Conservation (phyloP, 148 eudicot genomes). For the Chenopodium album region DNA sequence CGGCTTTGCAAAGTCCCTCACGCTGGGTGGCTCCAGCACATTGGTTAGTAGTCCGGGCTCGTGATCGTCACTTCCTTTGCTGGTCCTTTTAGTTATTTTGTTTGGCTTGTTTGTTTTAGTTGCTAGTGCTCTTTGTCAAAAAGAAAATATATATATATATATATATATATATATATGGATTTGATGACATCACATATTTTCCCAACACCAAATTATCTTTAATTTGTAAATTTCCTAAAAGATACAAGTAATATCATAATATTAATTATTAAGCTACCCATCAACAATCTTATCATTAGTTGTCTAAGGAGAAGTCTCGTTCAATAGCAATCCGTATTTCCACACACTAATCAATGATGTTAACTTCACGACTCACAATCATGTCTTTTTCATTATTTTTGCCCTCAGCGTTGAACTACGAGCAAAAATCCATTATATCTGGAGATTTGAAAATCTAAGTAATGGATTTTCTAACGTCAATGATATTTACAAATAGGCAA, state of each 20-base stretch:
- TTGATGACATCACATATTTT: neutral
- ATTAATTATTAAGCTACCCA: neutral
- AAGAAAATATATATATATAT: neutral
- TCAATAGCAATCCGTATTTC: neutral
- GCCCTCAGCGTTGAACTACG: neutral
- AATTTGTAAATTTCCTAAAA: neutral
- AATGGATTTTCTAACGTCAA: conserved; percentile 7
- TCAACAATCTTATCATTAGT: conserved; percentile 2
- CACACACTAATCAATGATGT: neutral
- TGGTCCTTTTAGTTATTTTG: no score
- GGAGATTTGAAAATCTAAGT: conserved; percentile 10
- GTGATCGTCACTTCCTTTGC: no score
- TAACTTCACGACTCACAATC: neutral
- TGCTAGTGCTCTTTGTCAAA: no score
- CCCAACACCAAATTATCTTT: neutral
- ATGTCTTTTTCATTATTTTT: neutral
- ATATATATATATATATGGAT: neutral
- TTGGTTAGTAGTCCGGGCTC: no score
- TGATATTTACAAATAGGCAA: neutral
- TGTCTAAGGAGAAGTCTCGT: conserved; percentile 4
- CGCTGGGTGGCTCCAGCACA: no score
- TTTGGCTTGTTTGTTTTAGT: no score
- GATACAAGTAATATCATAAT: neutral
- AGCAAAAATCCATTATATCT: neutral
- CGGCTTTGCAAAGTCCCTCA: no score